These are phyloP conservation scores for Neurospora africana DNA, from an alignment of 495 filamentous ascomycete species.

Conservation along the genomic window DNA sequence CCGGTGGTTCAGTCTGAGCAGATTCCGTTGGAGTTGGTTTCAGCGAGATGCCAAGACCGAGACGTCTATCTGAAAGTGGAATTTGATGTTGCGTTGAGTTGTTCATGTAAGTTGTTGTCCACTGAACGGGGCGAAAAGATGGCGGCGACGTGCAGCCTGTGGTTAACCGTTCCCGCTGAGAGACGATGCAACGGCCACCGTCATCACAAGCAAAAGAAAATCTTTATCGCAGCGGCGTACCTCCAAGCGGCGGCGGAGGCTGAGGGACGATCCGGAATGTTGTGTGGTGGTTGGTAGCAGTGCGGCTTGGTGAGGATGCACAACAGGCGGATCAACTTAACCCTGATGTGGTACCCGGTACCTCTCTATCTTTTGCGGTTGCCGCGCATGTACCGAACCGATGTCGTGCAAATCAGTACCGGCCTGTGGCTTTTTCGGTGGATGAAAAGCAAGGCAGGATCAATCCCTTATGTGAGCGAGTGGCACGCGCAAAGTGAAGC, in stretches of 20 bases:
- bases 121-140: neutral
- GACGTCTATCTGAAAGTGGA: neutral
- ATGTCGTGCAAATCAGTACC: neutral
- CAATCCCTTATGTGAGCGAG: neutral
- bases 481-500: neutral
- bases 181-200: conserved; percentile 1
- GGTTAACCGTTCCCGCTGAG: neutral
- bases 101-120: neutral
- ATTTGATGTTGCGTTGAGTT: neutral
- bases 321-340: neutral
- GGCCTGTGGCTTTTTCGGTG: neutral
- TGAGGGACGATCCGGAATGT: neutral
- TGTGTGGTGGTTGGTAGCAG: neutral
- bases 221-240: neutral
- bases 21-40: neutral
- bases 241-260: neutral
- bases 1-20: neutral
- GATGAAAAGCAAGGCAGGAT: neutral
- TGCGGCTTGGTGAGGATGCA: neutral
- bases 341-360: neutral
- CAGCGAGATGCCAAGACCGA: neutral
- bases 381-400: neutral
- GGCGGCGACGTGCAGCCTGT: conserved; percentile 6
- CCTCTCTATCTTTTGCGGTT: neutral
- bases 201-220: conserved; percentile 3